phyloP scores from a whole-genome alignment of 306 rosid genomes.

The Fragaria nilgerrensis region DNA sequence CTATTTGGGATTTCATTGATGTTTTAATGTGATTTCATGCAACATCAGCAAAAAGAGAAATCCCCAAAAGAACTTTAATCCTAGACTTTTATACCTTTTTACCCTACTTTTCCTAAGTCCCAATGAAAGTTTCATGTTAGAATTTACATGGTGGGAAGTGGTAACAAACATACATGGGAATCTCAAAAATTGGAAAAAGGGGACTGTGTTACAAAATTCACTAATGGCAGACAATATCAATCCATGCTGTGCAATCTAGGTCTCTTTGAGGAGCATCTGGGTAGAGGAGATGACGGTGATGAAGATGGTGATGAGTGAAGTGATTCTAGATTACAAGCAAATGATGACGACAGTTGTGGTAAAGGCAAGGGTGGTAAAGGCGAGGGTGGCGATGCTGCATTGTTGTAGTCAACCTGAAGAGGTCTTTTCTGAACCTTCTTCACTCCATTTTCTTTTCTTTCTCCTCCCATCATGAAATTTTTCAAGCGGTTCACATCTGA shows the following conservation, averaged over 20 bases:
- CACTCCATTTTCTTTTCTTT: conserved; percentile 43
- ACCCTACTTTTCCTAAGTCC: neutral
- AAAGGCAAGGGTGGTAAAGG: conserved; percentile 13
- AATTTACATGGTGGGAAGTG: conserved; percentile 21
- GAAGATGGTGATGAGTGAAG: conserved; percentile 13
- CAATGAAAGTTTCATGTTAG: neutral
- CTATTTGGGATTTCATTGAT: conserved; percentile 18
- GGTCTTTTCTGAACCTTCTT: conserved; percentile 33
- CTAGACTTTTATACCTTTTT: neutral
- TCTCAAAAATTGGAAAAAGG: conserved; percentile 9
- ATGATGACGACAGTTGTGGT: conserved; percentile 17
- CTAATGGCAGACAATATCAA: conserved; percentile 7
- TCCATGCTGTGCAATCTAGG: conserved; percentile 38
- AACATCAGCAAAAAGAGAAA: neutral
- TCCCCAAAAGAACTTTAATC: neutral
- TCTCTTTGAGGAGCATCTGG: conserved; percentile 45
- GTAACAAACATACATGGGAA: conserved; percentile 1
- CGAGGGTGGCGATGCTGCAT: conserved; percentile 7
- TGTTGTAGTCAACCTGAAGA: conserved; percentile 32
- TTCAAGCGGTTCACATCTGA: conserved; percentile 79
- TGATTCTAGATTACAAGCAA: conserved; percentile 38
- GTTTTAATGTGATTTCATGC: conserved; percentile 4
- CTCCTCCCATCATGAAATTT: conserved; percentile 61
- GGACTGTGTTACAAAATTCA: neutral
- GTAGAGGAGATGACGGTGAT: conserved; percentile 18